These are phyloP conservation scores for Sorghum bicolor DNA, from an alignment of 176 grass and related monocot genomes.

Conservation along the genomic window DNA sequence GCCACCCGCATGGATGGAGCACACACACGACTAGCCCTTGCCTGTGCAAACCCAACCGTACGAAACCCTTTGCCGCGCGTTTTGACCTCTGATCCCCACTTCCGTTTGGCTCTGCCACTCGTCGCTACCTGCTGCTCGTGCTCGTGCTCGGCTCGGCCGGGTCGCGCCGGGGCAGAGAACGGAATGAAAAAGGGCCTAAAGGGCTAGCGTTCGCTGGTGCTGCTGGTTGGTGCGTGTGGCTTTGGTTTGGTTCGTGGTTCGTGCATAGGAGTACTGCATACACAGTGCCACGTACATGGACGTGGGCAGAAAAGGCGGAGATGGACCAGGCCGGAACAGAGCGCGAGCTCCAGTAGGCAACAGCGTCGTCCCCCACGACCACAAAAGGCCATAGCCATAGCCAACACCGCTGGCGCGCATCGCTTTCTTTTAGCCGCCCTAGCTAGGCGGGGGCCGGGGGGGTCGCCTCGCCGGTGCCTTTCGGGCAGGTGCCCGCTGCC, in stretches of 20 bases:
- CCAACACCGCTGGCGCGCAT: background rate
- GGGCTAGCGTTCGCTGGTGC: background rate
- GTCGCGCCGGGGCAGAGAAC: too few species aligned
- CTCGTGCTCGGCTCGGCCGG: too few species aligned
- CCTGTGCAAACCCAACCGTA: background rate
- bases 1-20: background rate
- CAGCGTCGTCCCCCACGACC: background rate
- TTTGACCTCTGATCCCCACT: background rate
- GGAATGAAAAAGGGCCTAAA: background rate
- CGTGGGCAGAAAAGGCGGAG: conserved; percentile 5
- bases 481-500: conserved; percentile 39
- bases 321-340: background rate
- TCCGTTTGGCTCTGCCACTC: too few species aligned
- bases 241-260: background rate
- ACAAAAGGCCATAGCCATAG: too few species aligned
- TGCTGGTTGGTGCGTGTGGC: background rate
- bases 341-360: background rate
- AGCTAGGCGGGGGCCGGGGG: background rate
- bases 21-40: background rate
- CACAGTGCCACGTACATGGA: background rate
- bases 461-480: background rate
- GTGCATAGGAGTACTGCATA: background rate
- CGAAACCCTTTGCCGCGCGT: too few species aligned
- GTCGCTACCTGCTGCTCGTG: background rate
- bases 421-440: conserved; percentile 13